A percentile compares a stretch with the other conserved stretches of the same genome.
Conservation (phyloP, 768 basidiomycete species). For the Podaxis rugospora region DNA sequence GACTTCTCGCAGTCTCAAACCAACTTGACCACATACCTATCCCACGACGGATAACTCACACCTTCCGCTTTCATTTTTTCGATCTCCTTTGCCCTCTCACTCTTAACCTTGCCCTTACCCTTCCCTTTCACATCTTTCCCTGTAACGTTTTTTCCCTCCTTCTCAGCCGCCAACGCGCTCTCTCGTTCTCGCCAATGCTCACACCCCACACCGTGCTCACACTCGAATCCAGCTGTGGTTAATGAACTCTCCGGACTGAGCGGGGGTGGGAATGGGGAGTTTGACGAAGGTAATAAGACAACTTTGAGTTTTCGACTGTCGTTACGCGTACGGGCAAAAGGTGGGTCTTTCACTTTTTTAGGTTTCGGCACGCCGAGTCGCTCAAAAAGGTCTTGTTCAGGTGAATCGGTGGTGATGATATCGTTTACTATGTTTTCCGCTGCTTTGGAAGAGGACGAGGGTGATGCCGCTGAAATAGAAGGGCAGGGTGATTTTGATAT, state of each 20-base stretch:
- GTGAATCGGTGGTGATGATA: not conserved
- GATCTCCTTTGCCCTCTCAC: slow-evolving; percentile 24
- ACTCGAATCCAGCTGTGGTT: slow-evolving; percentile 8
- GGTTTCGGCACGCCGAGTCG: slow-evolving; percentile 34
- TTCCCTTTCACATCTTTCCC: not conserved
- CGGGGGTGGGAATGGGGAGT: slow-evolving; percentile 14
- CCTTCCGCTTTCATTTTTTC: slow-evolving; percentile 39
- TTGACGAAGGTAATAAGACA: slow-evolving; percentile 27
- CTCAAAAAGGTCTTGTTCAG: slow-evolving; percentile 15
- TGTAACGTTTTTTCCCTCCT: slow-evolving; percentile 13
- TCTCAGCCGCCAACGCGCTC: slow-evolving; percentile 1
- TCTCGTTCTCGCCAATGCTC: slow-evolving; percentile 7
- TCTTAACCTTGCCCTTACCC: slow-evolving; percentile 21
- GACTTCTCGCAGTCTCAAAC: not conserved
- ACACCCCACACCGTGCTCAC: slow-evolving; percentile 3
- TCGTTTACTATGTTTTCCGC: slow-evolving; percentile 5
- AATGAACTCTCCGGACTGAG: slow-evolving; percentile 2
- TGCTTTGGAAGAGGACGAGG: slow-evolving; percentile 12
- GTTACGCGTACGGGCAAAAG: slow-evolving; percentile 45
- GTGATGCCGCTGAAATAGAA: not conserved
- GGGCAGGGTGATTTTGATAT: not conserved
- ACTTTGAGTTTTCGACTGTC: slow-evolving; percentile 57
- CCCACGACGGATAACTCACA: slow-evolving; percentile 59
- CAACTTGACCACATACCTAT: slow-evolving; percentile 50
- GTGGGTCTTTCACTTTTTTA: slow-evolving; percentile 41